Evolutionary conservation across 2,329 filamentous ascomycete species (phyloP).

Genomic region (Fusarium sp.): DNA sequence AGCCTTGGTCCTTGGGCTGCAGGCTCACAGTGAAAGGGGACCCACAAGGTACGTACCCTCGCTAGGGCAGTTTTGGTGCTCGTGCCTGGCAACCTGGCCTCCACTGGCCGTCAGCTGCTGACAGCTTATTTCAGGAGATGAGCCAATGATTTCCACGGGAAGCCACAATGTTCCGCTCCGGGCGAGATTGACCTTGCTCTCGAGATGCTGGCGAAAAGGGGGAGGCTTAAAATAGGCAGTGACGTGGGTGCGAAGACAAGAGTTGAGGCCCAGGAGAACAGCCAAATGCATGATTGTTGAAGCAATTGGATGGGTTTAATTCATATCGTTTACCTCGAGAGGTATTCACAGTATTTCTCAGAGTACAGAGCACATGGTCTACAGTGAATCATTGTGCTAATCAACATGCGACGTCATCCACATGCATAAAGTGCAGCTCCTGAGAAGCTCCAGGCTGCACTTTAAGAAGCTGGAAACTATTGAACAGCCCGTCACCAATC

Average conservation of each 20-base stretch:
- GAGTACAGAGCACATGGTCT: not conserved
- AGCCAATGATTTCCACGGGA: conserved; percentile 15
- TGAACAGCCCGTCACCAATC: not conserved
- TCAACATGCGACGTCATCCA: not conserved
- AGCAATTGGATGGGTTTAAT: not conserved
- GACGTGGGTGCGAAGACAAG: not conserved
- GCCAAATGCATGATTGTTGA: not conserved
- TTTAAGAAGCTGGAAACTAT: not conserved
- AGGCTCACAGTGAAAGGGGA: not conserved
- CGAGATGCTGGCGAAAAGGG: conserved; percentile 36
- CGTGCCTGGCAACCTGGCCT: conserved; percentile 15
- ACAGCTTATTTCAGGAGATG: conserved; percentile 19
- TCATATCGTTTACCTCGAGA: not conserved
- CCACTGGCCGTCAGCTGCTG: conserved; percentile 27
- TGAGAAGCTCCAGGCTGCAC: not conserved
- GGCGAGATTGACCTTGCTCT: conserved; percentile 30
- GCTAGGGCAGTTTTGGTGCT: not conserved
- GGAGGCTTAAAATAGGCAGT: conserved; percentile 15
- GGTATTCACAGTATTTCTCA: not conserved
- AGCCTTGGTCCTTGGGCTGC: not conserved
- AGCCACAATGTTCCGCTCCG: conserved; percentile 35
- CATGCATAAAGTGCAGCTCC: not conserved
- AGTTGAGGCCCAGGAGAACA: not conserved
- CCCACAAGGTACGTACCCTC: conserved; percentile 25
- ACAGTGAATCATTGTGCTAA: not conserved